phyloP scores from a whole-genome alignment of 768 basidiomycete genomes.

The Myochromella boudieri region DNA sequence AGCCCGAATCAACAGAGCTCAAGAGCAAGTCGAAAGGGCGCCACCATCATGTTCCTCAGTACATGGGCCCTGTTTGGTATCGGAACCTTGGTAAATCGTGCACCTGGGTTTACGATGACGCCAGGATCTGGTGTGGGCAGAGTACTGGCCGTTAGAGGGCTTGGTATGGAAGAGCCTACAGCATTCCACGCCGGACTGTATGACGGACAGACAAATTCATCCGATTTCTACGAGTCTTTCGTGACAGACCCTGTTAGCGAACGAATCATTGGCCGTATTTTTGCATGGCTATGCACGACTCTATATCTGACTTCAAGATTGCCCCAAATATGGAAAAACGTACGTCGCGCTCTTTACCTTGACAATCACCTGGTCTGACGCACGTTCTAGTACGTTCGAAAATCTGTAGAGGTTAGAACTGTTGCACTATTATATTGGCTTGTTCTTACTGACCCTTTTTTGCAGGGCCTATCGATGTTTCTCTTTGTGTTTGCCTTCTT shows the following conservation, averaged over 20 bases:
- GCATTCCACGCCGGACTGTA: conserved; percentile 8
- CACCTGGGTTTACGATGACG: conserved; percentile 24
- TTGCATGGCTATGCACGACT: conserved; percentile 92
- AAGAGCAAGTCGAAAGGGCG: conserved; percentile 67
- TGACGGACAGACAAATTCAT: conserved; percentile 1
- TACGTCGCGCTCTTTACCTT: conserved; percentile 41
- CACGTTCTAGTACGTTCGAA: conserved; percentile 67
- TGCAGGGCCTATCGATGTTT: conserved; percentile 87
- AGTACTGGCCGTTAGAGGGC: conserved; percentile 37
- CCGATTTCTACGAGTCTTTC: conserved; percentile 22
- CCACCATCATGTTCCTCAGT: conserved; percentile 81
- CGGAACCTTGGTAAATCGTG: conserved; percentile 43
- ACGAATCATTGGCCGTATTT: conserved; percentile 82
- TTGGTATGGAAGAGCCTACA: conserved; percentile 11
- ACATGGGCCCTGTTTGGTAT: conserved; percentile 74
- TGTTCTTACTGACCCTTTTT: conserved; percentile 6
- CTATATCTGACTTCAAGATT: conserved; percentile 91
- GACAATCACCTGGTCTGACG: conserved; percentile 1
- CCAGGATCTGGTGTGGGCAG: conserved; percentile 40
- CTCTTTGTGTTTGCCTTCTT: conserved; percentile 93
- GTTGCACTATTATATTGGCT: not conserved
- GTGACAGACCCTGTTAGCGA: conserved; percentile 38
- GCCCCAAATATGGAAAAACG: conserved; percentile 99
- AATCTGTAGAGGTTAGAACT: conserved; percentile 78
- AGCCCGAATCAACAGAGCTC: conserved; percentile 41